Base-by-base conservation (phyloP, 1,284 basidiomycete genomes). In the Ceratobasidium sp. region DNA sequence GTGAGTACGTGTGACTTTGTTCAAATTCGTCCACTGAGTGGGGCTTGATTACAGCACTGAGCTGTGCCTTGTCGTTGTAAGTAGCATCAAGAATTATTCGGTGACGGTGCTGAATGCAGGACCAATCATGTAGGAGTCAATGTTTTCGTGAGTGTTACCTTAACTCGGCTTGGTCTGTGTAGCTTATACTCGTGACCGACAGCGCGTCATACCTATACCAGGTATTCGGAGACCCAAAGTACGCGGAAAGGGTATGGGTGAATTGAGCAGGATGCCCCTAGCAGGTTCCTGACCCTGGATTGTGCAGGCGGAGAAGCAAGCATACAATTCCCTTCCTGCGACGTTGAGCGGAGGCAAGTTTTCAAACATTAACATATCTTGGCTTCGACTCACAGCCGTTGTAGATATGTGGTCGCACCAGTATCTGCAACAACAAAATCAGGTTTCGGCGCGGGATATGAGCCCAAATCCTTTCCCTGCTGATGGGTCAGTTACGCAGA, bases 131-230 rank as follows among this genome's bases (percentile, higher is more conserved):
- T 69, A 87, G 86, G 87, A 88, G 84, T 87, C 87, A 3, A 88
- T 89, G 86, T 88, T 87, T 79, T 88, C 87, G 85, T 88, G 77
- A 74, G 86, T 80, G 0, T 53, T 49, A 39, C 31, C 19, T 7
- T 31, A 48, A 37, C 16, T 59, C 19, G 14, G 27, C 31, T 41
- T 51, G 29, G n/a, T 16, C 61, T 46, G 43, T 73, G 37, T 31
- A 66, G n/a, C 72, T 39, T 31, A 56, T 27, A 27, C 56, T 46
- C 2, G 27, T 9, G 39, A 53, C 37, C 9, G 34, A 9, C 71
- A 88, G 86, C 16, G 86, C 86, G 11, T 87, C 87, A 11, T 88
- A 85, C 79, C 80, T 88, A 9, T 88, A 86, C 76, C 87, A 88
- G 80, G 84, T 88, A 58, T 86, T 85, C 31, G 88, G 87, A 31